Evolutionary conservation across 768 basidiomycete genomes (phyloP).

Genomic region (Psilocybe azurescens): DNA sequence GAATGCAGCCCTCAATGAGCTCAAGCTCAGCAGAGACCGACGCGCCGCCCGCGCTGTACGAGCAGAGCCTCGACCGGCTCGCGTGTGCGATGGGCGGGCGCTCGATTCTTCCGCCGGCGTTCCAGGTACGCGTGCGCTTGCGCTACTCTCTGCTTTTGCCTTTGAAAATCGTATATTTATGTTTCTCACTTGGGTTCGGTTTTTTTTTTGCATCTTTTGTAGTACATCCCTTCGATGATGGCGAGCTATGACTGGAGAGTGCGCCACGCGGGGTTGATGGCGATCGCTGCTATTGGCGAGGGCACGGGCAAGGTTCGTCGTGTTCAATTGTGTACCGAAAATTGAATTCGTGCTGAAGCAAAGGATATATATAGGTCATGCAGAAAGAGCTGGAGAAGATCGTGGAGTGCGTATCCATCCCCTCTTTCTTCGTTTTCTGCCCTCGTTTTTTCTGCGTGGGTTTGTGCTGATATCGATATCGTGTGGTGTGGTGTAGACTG

Average conservation of each 20-base stretch:
- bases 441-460: no score
- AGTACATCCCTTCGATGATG: constrained; percentile 84
- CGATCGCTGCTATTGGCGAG: constrained; percentile 85
- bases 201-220: not conserved
- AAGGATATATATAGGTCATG: constrained; percentile 57
- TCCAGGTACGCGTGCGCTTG: constrained; percentile 45
- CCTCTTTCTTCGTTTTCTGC: not conserved
- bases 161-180: not conserved
- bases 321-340: not conserved
- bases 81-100: constrained; percentile 83
- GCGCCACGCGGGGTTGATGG: constrained; percentile 86
- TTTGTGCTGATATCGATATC: no score
- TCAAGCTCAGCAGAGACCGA: constrained; percentile 65
- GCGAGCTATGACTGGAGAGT: constrained; percentile 84
- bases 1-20: constrained; percentile 60
- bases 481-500: constrained; percentile 46
- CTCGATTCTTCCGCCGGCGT: constrained; percentile 77
- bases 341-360: not conserved
- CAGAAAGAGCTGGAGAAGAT: constrained; percentile 83
- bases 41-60: constrained; percentile 75
- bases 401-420: constrained; percentile 61
- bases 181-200: not conserved
- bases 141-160: not conserved
- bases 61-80: constrained; percentile 82
- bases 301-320: constrained; percentile 70